These are phyloP conservation scores for Haematococcus sp. DNA, from an alignment of 139 green algal species.

Conservation along the genomic window DNA sequence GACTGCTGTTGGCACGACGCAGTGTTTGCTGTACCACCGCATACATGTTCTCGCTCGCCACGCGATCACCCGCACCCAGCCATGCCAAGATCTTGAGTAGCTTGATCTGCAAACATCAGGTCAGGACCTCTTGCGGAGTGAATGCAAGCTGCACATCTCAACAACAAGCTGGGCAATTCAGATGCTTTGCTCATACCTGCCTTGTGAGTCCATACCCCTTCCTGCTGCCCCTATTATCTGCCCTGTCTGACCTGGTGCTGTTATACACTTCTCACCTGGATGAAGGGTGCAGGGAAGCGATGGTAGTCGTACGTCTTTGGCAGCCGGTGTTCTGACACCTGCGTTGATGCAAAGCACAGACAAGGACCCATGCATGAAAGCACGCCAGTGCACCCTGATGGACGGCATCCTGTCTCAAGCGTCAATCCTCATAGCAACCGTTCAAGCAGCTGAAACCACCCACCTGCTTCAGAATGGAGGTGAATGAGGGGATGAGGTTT, in stretches of 20 bases:
- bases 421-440: too few species aligned
- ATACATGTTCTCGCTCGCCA: conserved; percentile 84
- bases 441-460: too few species aligned
- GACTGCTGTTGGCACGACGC: conserved; percentile 46
- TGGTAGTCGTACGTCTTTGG: conserved; percentile 95
- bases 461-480: conserved; percentile 94
- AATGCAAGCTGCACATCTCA: too few species aligned
- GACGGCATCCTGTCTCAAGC: too few species aligned
- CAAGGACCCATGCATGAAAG: too few species aligned
- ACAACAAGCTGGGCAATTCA: too few species aligned
- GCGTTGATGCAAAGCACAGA: neutral
- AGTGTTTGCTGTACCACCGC: conserved; percentile 61
- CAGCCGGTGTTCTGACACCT: conserved; percentile 84
- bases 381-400: neutral
- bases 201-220: too few species aligned
- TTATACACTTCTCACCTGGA: conserved; percentile 69
- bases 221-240: too few species aligned
- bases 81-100: conserved; percentile 86
- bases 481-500: conserved; percentile 88
- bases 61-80: conserved; percentile 79
- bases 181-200: too few species aligned
- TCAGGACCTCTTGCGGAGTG: neutral
- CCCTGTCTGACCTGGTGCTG: too few species aligned
- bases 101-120: conserved; percentile 69
- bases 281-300: conserved; percentile 92